Evolutionary conservation across 306 rosid species (phyloP).

Genomic region (Morella rubra): DNA sequence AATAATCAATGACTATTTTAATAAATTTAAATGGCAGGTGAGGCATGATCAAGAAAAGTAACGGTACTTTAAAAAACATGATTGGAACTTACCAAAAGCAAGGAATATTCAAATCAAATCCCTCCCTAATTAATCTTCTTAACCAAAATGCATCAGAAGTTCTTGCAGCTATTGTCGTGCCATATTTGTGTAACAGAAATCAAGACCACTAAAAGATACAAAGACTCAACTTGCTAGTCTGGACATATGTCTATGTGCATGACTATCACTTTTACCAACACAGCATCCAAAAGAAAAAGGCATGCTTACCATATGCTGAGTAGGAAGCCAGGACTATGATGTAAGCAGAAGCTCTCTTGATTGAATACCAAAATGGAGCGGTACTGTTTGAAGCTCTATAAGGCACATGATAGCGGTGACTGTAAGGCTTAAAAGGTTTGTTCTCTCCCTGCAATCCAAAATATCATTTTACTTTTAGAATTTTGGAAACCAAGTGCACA

Average conservation of each 20-base stretch:
- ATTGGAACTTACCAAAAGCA: neutral
- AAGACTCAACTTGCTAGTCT: neutral
- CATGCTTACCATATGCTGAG: constrained; percentile 63
- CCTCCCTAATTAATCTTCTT: neutral
- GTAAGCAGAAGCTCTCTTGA: constrained; percentile 79
- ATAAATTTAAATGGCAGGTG: neutral
- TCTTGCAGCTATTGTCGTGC: neutral
- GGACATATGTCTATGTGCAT: neutral
- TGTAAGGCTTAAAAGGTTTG: constrained; percentile 64
- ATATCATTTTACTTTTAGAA: neutral
- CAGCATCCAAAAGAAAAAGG: neutral
- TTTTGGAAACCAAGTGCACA: neutral
- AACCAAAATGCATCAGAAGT: neutral
- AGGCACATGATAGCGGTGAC: constrained; percentile 51
- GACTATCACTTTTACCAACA: neutral
- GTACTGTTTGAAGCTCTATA: constrained; percentile 49
- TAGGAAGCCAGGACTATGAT: constrained; percentile 73
- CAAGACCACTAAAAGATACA: neutral
- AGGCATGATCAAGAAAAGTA: neutral
- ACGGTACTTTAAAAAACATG: neutral
- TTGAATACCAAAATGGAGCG: constrained; percentile 64
- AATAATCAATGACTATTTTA: no score
- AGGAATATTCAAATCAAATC: neutral
- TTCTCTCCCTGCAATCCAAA: constrained; percentile 54
- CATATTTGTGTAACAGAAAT: neutral